phyloP scores from a whole-genome alignment of 352 stramenopile genomes.

The Pythium guiyangense region DNA sequence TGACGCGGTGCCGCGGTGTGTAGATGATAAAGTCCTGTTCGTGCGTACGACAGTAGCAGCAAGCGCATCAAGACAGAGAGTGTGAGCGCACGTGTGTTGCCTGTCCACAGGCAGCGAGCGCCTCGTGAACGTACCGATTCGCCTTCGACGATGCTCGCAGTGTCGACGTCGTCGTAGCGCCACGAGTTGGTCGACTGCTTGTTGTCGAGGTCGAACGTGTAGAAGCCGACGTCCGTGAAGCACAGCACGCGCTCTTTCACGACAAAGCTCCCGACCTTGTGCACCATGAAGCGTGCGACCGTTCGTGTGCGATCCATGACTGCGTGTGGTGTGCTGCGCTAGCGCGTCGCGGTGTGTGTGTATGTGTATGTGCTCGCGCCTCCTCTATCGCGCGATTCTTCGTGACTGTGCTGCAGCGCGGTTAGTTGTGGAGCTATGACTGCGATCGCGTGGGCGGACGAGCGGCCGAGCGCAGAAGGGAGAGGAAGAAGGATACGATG shows the following conservation, averaged over 20 bases:
- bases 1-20: conserved; percentile 72
- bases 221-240: conserved; percentile 73
- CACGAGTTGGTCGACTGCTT: conserved; percentile 76
- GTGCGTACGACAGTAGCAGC: not conserved
- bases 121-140: conserved; percentile 33
- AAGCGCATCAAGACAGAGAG: not conserved
- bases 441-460: not conserved
- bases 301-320: conserved; percentile 55
- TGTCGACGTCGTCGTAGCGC: conserved; percentile 76
- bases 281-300: conserved; percentile 76
- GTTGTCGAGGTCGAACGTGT: conserved; percentile 62
- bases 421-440: not conserved
- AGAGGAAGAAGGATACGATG: not conserved
- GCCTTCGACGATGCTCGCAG: conserved; percentile 50
- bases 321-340: not conserved
- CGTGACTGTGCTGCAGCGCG: not conserved
- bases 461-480: not conserved
- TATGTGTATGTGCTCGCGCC: not conserved
- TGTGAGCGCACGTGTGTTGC: not conserved
- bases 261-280: conserved; percentile 80
- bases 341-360: not conserved
- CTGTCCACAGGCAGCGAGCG: not conserved
- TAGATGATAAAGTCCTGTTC: conserved; percentile 64
- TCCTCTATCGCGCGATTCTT: not conserved
- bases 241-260: conserved; percentile 82